Percentiles rank a stretch among this genome's conserved stretches.
Evolutionary conservation across 306 rosid genomes (phyloP).

Genomic region (Cicer chorassanicum): DNA sequence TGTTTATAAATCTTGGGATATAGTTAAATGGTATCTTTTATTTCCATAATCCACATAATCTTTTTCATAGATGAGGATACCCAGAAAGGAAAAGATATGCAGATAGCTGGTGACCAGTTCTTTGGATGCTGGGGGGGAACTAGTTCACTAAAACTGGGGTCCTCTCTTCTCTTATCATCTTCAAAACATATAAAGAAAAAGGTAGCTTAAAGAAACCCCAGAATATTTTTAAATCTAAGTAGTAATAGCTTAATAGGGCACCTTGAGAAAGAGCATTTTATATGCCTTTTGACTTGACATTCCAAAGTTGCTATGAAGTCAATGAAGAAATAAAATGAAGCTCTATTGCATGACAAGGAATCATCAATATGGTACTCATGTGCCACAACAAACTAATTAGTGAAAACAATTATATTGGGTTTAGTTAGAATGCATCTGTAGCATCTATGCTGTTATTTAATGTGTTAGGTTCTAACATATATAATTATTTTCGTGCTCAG

Average conservation of each 20-base stretch:
- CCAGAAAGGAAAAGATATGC: constrained; percentile 46
- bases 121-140: constrained; percentile 58
- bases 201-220: constrained; percentile 45
- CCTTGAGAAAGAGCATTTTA: constrained; percentile 45
- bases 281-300: constrained; percentile 49
- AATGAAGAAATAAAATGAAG: constrained; percentile 43
- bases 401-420: constrained; percentile 44
- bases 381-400: constrained; percentile 27
- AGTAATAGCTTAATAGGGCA: constrained; percentile 33
- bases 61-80: constrained; percentile 41
- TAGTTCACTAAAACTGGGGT: constrained; percentile 58
- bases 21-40: constrained; percentile 33
- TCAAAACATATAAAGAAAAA: constrained; percentile 52
- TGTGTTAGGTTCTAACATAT: constrained; percentile 60
- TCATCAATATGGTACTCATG: constrained; percentile 33
- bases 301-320: constrained; percentile 42
- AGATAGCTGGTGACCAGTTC: constrained; percentile 51
- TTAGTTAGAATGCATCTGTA: constrained; percentile 44
- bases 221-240: constrained; percentile 56
- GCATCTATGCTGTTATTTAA: constrained; percentile 51
- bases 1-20: constrained; percentile 33
- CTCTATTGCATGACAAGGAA: constrained; percentile 30
- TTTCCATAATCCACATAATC: constrained; percentile 36
- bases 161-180: constrained; percentile 50
- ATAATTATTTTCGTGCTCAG: constrained; percentile 49